A percentile compares a stretch with the other conserved stretches of the same genome.
Evolutionary conservation across 2,329 filamentous ascomycete genomes (phyloP).

Genomic region (Seiridium cupressi): DNA sequence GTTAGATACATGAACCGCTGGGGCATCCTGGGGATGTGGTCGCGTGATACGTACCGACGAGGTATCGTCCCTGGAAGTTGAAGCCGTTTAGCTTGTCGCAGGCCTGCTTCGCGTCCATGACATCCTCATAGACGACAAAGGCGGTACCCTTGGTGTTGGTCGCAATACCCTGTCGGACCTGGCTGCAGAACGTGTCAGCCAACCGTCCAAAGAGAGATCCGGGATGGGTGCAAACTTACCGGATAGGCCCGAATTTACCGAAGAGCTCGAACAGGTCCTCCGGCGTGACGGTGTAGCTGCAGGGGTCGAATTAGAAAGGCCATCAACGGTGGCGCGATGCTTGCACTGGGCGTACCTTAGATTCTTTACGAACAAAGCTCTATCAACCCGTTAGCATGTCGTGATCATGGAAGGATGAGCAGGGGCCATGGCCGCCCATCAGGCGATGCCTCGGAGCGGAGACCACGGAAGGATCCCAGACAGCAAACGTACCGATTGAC

Average conservation of each 20-base stretch:
- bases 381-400: constrained; percentile 37
- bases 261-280: constrained; percentile 99
- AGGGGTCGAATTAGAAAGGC: constrained; percentile 19
- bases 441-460: constrained; percentile 8
- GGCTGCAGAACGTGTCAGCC: constrained; percentile 52
- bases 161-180: constrained; percentile 97
- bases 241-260: constrained; percentile 90
- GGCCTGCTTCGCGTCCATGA: constrained; percentile 96
- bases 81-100: constrained; percentile 99
- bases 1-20: constrained; percentile 6
- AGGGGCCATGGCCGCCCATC: constrained; percentile 1
- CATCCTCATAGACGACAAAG: constrained; percentile 99
- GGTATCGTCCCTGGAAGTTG: constrained; percentile 99
- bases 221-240: constrained; percentile 54
- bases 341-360: constrained; percentile 70
- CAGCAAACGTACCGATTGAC: constrained; percentile 79
- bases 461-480: not conserved
- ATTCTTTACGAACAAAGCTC: constrained; percentile 99
- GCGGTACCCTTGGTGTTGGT: constrained; percentile 97
- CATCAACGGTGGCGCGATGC: not conserved
- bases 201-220: constrained; percentile 44
- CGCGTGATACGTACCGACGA: constrained; percentile 72
- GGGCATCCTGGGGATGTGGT: not conserved
- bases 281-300: constrained; percentile 96
- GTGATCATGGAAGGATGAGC: not conserved